Conservation (phyloP, 1,139 yeast species). For the Pichia inconspicua region DNA sequence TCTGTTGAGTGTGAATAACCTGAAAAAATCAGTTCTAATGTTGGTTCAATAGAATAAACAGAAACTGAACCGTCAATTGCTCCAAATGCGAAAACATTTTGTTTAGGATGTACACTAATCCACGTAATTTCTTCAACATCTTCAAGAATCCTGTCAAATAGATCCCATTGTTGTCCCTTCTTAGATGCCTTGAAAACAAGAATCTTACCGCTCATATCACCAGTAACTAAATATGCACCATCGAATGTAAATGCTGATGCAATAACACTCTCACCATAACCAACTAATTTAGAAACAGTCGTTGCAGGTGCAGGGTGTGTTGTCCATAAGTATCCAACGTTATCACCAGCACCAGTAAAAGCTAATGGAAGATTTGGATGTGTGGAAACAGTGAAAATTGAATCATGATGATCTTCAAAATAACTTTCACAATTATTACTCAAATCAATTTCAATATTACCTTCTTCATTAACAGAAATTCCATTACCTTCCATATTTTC, state of each 20-base stretch:
- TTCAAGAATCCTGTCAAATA: slow-evolving; percentile 54
- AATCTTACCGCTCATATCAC: slow-evolving; percentile 89
- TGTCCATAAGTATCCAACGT: slow-evolving; percentile 85
- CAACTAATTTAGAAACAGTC: slow-evolving; percentile 62
- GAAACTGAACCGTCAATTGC: slow-evolving; percentile 90
- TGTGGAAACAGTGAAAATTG: slow-evolving; percentile 66
- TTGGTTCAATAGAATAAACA: slow-evolving; percentile 71
- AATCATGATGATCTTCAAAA: slow-evolving; percentile 82
- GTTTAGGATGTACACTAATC: slow-evolving; percentile 72
- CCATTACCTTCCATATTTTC: slow-evolving; percentile 29
- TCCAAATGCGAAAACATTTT: slow-evolving; percentile 85
- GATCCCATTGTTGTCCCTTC: slow-evolving; percentile 77
- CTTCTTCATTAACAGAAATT: slow-evolving; percentile 30
- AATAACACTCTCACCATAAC: slow-evolving; percentile 83
- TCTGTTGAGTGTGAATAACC: slow-evolving; percentile 76
- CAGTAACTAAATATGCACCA: slow-evolving; percentile 76
- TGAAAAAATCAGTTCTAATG: slow-evolving; percentile 65
- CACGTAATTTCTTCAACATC: slow-evolving; percentile 83
- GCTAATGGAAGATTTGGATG: slow-evolving; percentile 70
- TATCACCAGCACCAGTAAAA: slow-evolving; percentile 82
- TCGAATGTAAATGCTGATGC: slow-evolving; percentile 77
- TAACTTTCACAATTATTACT: slow-evolving; percentile 83
- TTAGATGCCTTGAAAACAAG: slow-evolving; percentile 64
- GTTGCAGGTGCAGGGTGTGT: slow-evolving; percentile 77
- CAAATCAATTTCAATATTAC: slow-evolving; percentile 56